Base-by-base conservation (phyloP, 108 stramenopile species). In the Nitzschia sp. region DNA sequence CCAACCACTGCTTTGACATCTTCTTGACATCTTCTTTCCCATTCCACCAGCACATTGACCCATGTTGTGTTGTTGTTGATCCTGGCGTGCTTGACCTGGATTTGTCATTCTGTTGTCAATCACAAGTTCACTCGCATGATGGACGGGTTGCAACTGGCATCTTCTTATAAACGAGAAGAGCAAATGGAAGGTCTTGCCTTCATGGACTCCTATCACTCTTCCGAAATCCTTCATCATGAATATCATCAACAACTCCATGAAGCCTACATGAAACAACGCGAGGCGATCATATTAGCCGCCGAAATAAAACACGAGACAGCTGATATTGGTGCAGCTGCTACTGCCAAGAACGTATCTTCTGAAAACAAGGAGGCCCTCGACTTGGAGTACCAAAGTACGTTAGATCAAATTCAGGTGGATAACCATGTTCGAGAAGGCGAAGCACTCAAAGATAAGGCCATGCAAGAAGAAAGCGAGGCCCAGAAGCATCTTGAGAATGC, bases 81-180 rank as follows among this genome's bases (percentile, higher is more conserved):
- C 8, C 5, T 62, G 41, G 61, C 61, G 3, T 24, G 42, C 10
- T 46, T 62, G 41, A 62, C 61, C 2, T 62, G 61, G 61, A 19
- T 19, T 9, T 72, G 63, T 22, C 71, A 72, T 55, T 53, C 71
- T n/a, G 19, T 11, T 26, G 71, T 72, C 63, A 63, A 64, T 48
- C 71, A 40, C 17, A 52, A 51, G 22, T 72, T 72, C 37, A 24
- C 12, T 17, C 52, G 9, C 17, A 64, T 72, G 62, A 53, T 63
- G 62, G 25, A 25, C 1, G 53, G 55, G 7, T 21, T 72, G 63
- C 14, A 57, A 24, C 57, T 56, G 14, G 71, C 71, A 0, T 48
- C 71, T 17, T 15, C 53, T 7, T 40, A 64, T 19, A 44, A 56
- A 17, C 9, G 19, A 9, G 46, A 6, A n/a, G 10, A 64, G 54